These are phyloP conservation scores for Mrakia gelida DNA, from an alignment of 768 basidiomycete genomes.

Conservation along the genomic window DNA sequence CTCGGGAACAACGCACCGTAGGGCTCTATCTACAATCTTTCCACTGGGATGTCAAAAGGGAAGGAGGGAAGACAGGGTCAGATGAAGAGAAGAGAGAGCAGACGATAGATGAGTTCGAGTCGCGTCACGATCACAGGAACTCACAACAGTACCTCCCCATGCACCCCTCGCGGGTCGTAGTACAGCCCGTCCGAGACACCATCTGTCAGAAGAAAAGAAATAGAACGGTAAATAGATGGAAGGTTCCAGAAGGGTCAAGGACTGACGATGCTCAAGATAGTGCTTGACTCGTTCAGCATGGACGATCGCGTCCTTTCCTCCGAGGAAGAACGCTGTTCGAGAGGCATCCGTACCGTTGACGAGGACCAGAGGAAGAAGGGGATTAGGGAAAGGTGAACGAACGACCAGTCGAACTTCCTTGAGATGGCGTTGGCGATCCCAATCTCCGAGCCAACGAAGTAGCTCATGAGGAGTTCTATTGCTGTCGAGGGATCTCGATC, in stretches of 20 bases:
- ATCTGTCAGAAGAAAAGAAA: constrained; percentile 46
- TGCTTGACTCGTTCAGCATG: constrained; percentile 48
- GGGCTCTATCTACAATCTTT: not conserved
- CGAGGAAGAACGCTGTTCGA: constrained; percentile 69
- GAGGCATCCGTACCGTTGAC: constrained; percentile 66
- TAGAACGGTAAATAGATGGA: constrained; percentile 47
- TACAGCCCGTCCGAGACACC: constrained; percentile 58
- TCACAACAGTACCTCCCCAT: constrained; percentile 7
- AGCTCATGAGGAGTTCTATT: constrained; percentile 62
- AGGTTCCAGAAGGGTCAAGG: not conserved
- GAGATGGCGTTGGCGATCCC: constrained; percentile 82
- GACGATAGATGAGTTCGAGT: too few species aligned
- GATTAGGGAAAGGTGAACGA: not conserved
- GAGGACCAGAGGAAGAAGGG: constrained; percentile 47
- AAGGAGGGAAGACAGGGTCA: not conserved
- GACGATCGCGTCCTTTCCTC: constrained; percentile 76
- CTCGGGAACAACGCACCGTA: not conserved
- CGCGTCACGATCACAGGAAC: not conserved
- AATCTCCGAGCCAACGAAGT: constrained; percentile 81
- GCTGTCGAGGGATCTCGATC: constrained; percentile 57
- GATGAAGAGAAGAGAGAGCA: not conserved
- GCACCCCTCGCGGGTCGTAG: constrained; percentile 39
- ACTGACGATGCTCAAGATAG: constrained; percentile 19
- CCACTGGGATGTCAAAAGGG: not conserved
- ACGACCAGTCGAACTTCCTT: constrained; percentile 42